Evolutionary conservation across 2,329 filamentous ascomycete genomes (phyloP), one percentile per base, ranked within the genome.

Genomic region (Microsporum ferrugineum): DNA sequence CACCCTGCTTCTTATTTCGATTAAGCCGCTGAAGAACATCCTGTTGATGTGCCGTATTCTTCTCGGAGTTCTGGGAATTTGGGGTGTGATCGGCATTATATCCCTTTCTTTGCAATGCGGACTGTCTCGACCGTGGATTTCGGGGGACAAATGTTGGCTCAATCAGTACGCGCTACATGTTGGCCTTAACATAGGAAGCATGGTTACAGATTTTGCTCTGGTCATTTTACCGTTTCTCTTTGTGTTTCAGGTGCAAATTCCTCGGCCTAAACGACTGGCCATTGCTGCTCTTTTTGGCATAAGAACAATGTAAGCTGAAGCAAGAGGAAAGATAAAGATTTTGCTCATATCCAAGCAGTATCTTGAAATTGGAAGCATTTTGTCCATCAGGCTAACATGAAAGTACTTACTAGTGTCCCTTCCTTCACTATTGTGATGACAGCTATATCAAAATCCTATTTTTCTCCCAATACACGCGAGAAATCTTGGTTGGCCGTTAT

Each of bases 61-160:
- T 29, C 61, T 67, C 38, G 66, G 58, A 5, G 51, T 63, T 43
- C 45, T 66, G 29, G 57, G 31, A 5, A 36, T 60, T 14, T 69
- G 67, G 68, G 53, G 31, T 3, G 29, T 68, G n/a, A 61, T 61
- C 12, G 65, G 65, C 23, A 56, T 66, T 8, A 49, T 67, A 47
- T 59, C 62, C 1, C 55, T 68, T 29, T 62, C 64, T 10, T 64
- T 68, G 31, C 66, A 69, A 60, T 69, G 68, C 41, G 63, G 61
- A 34, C 34, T 59, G 6, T 65, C 68, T 1, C 29, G 57, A 29
- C 68, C 62, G 2, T 69, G 67, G 68, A 62, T 61, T 43, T 60
- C 65, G 33, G 59, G 62, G 2, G 49, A 61, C 34, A 62, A 65
- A 29, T 65, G 62, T 45, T 68, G 68, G 43, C 53, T 69, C 33